Conservation (phyloP, 106 monocot species). For the Dendrobium catenatum region DNA sequence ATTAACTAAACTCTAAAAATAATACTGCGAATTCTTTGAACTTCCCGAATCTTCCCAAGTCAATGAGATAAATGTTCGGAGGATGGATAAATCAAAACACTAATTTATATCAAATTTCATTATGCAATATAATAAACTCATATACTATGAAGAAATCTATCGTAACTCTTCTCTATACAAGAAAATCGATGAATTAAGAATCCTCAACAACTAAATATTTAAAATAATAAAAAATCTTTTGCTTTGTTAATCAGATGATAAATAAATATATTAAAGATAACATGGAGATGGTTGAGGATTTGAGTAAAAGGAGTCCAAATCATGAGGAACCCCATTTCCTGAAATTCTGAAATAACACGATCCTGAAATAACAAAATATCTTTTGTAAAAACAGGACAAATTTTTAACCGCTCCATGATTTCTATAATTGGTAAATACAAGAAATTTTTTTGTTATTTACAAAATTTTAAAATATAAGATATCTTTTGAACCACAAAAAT, state of each 20-base stretch:
- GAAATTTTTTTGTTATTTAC: too few species aligned
- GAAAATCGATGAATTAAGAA: conserved; percentile 13
- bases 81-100: not conserved
- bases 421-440: too few species aligned
- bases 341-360: too few species aligned
- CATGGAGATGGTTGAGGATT: conserved; percentile 33
- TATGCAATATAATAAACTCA: conserved; percentile 25
- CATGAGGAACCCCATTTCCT: conserved; percentile 30
- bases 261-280: conserved; percentile 32
- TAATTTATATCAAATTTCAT: not conserved
- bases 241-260: not conserved
- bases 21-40: not conserved
- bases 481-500: too few species aligned
- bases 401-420: too few species aligned
- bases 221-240: not conserved
- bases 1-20: not conserved
- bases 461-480: too few species aligned
- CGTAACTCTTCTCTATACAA: conserved; percentile 25
- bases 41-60: not conserved
- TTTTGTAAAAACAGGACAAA: too few species aligned
- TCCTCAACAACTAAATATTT: not conserved
- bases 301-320: conserved; percentile 18
- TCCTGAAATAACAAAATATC: too few species aligned
- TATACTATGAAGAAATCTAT: conserved; percentile 45
- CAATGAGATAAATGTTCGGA: not conserved